Evolutionary conservation across 805 yeast genomes (phyloP).

Genomic region (Ogataea pignaliae): DNA sequence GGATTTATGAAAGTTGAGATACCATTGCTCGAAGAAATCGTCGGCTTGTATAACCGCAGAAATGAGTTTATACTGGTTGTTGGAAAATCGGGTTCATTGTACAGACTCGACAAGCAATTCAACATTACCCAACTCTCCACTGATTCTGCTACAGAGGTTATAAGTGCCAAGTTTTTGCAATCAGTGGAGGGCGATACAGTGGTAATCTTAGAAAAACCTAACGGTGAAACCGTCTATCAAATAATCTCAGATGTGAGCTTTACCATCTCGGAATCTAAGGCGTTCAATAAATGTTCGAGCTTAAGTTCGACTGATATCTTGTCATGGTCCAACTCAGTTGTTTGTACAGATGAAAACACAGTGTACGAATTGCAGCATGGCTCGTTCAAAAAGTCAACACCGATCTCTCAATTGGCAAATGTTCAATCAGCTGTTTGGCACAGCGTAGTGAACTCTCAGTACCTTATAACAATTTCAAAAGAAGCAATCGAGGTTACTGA

Average conservation of each 20-base stretch:
- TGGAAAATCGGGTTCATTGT: slow-evolving; percentile 7
- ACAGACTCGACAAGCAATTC: slow-evolving; percentile 4
- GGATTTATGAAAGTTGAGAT: slow-evolving; percentile 17
- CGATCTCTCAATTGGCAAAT: slow-evolving; percentile 3
- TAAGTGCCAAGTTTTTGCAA: slow-evolving; percentile 1
- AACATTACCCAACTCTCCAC: neutral
- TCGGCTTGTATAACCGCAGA: slow-evolving; percentile 10
- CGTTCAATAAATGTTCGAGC: slow-evolving; percentile 4
- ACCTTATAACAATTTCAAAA: slow-evolving; percentile 14
- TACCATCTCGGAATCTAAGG: slow-evolving; percentile 1
- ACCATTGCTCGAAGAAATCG: slow-evolving; percentile 4
- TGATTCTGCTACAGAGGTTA: slow-evolving; percentile 1
- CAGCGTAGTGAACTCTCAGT: slow-evolving; percentile 13
- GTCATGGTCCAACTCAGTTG: slow-evolving; percentile 3
- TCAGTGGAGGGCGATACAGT: slow-evolving; percentile 8
- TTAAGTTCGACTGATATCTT: slow-evolving; percentile 7
- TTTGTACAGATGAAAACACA: slow-evolving; percentile 9
- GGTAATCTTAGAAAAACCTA: slow-evolving; percentile 3
- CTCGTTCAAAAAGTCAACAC: slow-evolving; percentile 3
- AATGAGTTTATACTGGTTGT: slow-evolving; percentile 8
- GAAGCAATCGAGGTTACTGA: slow-evolving; percentile 7
- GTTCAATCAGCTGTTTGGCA: slow-evolving; percentile 3
- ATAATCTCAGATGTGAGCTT: neutral
- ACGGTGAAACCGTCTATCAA: neutral
- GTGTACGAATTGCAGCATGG: slow-evolving; percentile 10